These are phyloP conservation scores for Arctium minus DNA, from an alignment of 129 eudicot species.

Conservation along the genomic window DNA sequence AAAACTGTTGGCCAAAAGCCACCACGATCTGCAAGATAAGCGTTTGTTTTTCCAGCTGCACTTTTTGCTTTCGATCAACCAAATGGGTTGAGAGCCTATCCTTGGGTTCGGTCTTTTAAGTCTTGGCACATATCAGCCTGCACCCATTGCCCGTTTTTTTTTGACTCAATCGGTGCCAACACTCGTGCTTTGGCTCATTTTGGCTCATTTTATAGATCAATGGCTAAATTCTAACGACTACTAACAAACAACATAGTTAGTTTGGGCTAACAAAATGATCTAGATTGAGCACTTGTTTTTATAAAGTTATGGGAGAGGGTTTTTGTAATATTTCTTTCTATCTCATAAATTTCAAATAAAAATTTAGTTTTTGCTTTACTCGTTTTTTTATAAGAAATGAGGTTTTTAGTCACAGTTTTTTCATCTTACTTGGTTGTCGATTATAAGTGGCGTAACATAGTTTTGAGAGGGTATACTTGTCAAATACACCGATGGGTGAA, in stretches of 20 bases:
- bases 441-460: too few relatives aligned
- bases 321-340: neutral
- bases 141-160: neutral
- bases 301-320: neutral
- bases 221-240: neutral
- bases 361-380: too few relatives aligned
- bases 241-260: neutral
- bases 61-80: neutral
- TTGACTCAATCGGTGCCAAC: neutral
- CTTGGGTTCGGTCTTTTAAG: neutral
- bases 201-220: neutral
- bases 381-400: neutral
- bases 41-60: neutral
- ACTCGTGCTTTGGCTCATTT: neutral
- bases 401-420: neutral
- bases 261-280: neutral
- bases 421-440: too few relatives aligned
- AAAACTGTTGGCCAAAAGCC: neutral
- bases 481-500: neutral
- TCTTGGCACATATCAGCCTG: neutral
- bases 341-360: neutral
- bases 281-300: neutral
- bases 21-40: neutral
- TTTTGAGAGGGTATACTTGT: neutral
- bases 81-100: neutral